phyloP scores from a whole-genome alignment of 2,329 filamentous ascomycete genomes.

The Cordyceps farinosa region DNA sequence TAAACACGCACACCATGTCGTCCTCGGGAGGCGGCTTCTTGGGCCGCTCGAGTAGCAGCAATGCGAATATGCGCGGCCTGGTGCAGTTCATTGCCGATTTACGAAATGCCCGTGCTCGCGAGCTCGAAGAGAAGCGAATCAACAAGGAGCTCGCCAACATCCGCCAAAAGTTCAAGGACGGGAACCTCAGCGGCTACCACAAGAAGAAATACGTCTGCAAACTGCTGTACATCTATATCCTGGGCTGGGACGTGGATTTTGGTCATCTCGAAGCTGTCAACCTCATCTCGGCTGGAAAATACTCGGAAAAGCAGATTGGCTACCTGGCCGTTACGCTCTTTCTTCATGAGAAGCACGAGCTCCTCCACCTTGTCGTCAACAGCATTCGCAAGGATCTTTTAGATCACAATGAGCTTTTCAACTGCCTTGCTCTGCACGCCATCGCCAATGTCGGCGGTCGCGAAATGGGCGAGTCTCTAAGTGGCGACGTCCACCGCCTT shows the following conservation, averaged over 20 bases:
- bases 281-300: constrained; percentile 92
- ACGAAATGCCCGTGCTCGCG: constrained; percentile 87
- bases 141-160: constrained; percentile 99
- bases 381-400: constrained; percentile 95
- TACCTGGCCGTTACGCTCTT: constrained; percentile 97
- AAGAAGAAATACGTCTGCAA: constrained; percentile 99
- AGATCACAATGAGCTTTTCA: constrained; percentile 95
- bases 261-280: constrained; percentile 98
- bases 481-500: constrained; percentile 85
- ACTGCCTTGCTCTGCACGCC: constrained; percentile 92
- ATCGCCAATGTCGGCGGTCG: constrained; percentile 96
- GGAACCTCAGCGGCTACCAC: constrained; percentile 90
- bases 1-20: constrained; percentile 43
- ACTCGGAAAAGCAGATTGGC: constrained; percentile 98
- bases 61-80: constrained; percentile 72
- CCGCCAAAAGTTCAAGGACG: constrained; percentile 95
- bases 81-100: constrained; percentile 98
- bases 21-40: constrained; percentile 59
- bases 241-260: constrained; percentile 99
- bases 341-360: constrained; percentile 93
- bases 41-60: constrained; percentile 61
- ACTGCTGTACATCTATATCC: constrained; percentile 97
- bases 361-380: constrained; percentile 94
- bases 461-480: constrained; percentile 95
- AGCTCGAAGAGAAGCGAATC: constrained; percentile 97